A percentile compares a stretch with the other conserved stretches of the same genome.
phyloP scores from a whole-genome alignment of 306 rosid species.

The Cucumis hystrix region DNA sequence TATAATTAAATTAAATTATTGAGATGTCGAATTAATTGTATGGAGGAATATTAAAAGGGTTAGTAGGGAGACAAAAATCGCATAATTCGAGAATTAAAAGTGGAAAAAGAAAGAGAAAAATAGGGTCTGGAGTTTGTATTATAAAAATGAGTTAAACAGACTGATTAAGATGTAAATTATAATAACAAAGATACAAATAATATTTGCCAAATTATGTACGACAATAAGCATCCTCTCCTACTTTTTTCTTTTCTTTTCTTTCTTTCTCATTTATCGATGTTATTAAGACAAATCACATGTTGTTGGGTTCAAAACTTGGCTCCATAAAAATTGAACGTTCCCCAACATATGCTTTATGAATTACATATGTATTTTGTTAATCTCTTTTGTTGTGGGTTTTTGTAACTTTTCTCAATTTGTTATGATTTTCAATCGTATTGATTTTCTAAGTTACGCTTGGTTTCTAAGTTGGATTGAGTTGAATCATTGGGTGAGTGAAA shows the following conservation, averaged over 20 bases:
- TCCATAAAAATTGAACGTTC: neutral
- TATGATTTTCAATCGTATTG: too few species aligned
- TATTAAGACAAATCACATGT: constrained; percentile 4
- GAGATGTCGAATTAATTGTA: neutral
- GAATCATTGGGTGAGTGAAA: too few species aligned
- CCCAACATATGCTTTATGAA: neutral
- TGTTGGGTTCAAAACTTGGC: neutral
- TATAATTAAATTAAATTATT: neutral
- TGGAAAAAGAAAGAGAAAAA: neutral
- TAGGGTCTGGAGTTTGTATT: neutral
- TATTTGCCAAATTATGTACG: constrained; percentile 5
- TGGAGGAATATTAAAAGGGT: neutral
- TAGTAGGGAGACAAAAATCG: constrained; percentile 4
- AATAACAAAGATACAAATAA: constrained; percentile 2
- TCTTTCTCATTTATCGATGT: neutral
- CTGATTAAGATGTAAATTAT: neutral
- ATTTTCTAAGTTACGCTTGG: too few species aligned
- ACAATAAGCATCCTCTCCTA: neutral
- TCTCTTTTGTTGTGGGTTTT: neutral
- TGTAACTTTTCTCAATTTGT: neutral
- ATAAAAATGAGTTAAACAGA: neutral
- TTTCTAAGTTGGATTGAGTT: too few species aligned
- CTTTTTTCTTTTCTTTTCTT: neutral
- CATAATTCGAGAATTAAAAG: neutral
- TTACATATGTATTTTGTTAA: neutral